These are phyloP conservation scores for Annulohypoxylon truncatum DNA, from an alignment of 2,329 filamentous ascomycete genomes.

Conservation along the genomic window DNA sequence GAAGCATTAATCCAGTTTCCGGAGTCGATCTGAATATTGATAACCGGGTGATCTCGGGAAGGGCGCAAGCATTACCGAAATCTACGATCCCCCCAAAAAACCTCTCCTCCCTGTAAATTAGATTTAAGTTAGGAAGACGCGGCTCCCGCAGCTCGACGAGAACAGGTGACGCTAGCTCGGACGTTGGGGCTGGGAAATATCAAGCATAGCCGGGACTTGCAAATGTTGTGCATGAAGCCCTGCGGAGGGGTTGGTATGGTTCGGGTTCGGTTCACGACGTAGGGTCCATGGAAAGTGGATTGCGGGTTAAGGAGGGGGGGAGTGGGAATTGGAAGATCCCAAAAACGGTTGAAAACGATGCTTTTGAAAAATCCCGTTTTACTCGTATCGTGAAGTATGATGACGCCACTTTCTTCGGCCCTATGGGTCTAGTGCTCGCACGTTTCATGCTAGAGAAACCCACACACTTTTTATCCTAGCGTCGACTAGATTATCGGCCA, in stretches of 20 bases:
- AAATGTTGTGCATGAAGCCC: conserved; percentile 30
- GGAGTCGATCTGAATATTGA: neutral
- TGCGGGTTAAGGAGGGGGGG: neutral
- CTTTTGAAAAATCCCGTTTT: conserved; percentile 17
- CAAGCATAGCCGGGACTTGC: neutral
- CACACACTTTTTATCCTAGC: neutral
- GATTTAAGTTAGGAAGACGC: neutral
- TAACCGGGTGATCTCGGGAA: neutral
- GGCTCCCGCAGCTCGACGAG: conserved; percentile 13
- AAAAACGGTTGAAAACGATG: conserved; percentile 7
- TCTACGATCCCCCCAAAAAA: neutral
- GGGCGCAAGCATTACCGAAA: neutral
- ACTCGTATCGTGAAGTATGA: conserved; percentile 27
- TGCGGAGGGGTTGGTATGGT: conserved; percentile 10
- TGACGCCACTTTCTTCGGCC: conserved; percentile 21
- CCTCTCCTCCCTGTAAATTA: neutral
- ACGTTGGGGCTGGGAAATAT: conserved; percentile 1
- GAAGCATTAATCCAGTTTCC: neutral
- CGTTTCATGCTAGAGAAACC: conserved; percentile 13
- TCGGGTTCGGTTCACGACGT: conserved; percentile 19
- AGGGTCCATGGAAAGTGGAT: conserved; percentile 20
- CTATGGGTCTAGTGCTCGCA: conserved; percentile 20
- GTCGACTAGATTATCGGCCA: neutral
- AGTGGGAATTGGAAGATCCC: neutral
- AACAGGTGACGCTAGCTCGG: conserved; percentile 8